A percentile compares a stretch with the other conserved stretches of the same genome.
These are phyloP conservation scores for Pseudonitzschia multiseries DNA, from an alignment of 108 stramenopile species.

Conservation along the genomic window DNA sequence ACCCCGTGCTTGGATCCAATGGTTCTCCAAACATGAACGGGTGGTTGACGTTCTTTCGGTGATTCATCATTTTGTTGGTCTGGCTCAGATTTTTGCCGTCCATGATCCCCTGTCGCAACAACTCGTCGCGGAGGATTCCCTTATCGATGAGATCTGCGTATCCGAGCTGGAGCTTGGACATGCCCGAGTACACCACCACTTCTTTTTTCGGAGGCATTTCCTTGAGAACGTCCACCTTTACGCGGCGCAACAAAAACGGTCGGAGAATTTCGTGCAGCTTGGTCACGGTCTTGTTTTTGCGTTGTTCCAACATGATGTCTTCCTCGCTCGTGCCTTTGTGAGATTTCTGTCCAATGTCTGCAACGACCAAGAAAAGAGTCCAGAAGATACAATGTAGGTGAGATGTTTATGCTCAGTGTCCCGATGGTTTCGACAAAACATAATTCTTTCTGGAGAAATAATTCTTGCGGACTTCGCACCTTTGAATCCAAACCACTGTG, in stretches of 20 bases:
- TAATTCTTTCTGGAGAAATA: no score
- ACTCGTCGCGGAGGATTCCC: slow-evolving; percentile 71
- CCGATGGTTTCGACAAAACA: no score
- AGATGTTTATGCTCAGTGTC: no score
- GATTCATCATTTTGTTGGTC: slow-evolving; percentile 95
- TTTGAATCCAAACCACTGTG: slow-evolving; percentile 92
- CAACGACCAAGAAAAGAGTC: background rate
- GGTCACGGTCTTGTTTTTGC: slow-evolving; percentile 87
- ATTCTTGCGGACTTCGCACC: no score
- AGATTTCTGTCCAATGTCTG: slow-evolving; percentile 91
- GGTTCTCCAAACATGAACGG: slow-evolving; percentile 97
- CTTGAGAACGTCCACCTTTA: slow-evolving; percentile 90
- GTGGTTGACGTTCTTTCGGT: slow-evolving; percentile 95
- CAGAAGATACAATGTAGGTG: no score
- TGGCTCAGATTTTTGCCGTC: slow-evolving; percentile 76
- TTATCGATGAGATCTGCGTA: slow-evolving; percentile 85
- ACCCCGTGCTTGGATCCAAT: slow-evolving; percentile 75
- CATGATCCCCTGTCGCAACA: slow-evolving; percentile 75
- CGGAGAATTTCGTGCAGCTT: slow-evolving; percentile 98
- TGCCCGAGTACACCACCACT: slow-evolving; percentile 93
- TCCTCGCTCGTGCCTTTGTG: slow-evolving; percentile 86
- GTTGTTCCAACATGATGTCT: slow-evolving; percentile 84
- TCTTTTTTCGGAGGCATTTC: slow-evolving; percentile 96
- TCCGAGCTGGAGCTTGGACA: slow-evolving; percentile 88
- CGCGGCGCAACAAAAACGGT: slow-evolving; percentile 93